phyloP scores from a whole-genome alignment of 352 stramenopile species.

The Pythium grandisporangium region DNA sequence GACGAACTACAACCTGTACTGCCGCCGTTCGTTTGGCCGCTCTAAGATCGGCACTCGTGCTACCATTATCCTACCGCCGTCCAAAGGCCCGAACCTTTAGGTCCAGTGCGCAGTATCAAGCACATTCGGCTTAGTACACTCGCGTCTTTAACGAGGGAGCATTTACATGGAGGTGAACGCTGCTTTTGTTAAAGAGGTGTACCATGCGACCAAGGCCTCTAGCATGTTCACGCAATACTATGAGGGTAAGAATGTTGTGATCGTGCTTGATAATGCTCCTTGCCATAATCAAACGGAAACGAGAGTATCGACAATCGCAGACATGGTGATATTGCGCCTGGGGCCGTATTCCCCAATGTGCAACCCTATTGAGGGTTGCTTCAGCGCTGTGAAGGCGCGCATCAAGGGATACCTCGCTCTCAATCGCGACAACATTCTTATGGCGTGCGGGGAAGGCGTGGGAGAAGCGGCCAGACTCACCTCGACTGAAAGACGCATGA shows the following conservation, averaged over 20 bases:
- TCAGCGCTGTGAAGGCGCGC: too few relatives aligned
- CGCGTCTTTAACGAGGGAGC: conserved; percentile 11
- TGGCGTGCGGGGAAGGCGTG: too few relatives aligned
- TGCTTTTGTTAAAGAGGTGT: conserved; percentile 6
- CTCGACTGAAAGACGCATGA: neutral
- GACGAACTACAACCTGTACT: conserved; percentile 16
- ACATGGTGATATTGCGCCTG: conserved; percentile 12
- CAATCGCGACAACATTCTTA: too few relatives aligned
- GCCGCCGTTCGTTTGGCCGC: conserved; percentile 3
- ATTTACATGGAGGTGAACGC: conserved; percentile 17
- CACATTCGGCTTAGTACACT: conserved; percentile 1
- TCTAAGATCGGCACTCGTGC: conserved; percentile 3
- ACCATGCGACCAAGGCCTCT: conserved; percentile 6
- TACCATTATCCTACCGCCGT: neutral
- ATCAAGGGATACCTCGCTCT: too few relatives aligned
- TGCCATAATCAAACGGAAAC: conserved; percentile 8
- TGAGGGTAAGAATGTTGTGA: conserved; percentile 12
- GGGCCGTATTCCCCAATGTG: conserved; percentile 11
- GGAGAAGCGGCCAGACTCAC: too few relatives aligned
- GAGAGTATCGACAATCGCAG: neutral
- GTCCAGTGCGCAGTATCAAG: conserved; percentile 10
- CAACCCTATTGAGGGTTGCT: conserved; percentile 16
- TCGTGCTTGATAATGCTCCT: conserved; percentile 15
- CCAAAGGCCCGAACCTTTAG: conserved; percentile 13
- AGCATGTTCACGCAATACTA: conserved; percentile 3